Evolutionary conservation across 371 early-diverging fungal genomes (phyloP), one percentile per base, ranked within the genome.

Genomic region (Rhizopus stolonifer): DNA sequence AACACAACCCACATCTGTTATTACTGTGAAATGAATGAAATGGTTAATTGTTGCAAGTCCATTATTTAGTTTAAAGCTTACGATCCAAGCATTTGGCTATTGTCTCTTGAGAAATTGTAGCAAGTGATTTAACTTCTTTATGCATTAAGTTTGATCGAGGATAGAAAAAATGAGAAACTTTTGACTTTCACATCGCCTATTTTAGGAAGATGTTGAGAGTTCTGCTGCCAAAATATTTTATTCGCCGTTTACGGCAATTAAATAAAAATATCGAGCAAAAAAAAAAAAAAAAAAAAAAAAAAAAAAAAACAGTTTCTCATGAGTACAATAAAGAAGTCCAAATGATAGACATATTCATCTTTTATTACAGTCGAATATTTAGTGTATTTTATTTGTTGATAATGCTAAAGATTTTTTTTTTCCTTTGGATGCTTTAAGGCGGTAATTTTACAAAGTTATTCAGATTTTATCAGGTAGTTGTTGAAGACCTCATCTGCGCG

Each of bases 41-140:
- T 43, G 1, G 17, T 26, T 49, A 19, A 7, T 32, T 8, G 4
- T 1, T 6, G n/a, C 2, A 44, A 32, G 7, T 5, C 19, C n/a
- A 32, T 15, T 14, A 26, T 3, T 13, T 47, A 23, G 5, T 4
- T 4, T 5, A 8, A 5, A 36, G 5, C 7, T 10, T 72, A 76
- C 77, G 61, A 52, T 76, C 77, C 17, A 76, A 40, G 19, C 67
- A 54, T 22, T 70, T 70, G 3, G 62, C 25, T 29, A 76, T 53
- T 13, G 60, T 50, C 19, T 72, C 65, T 61, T 76, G 77, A 23
- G 67, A 66, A 33, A 65, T 52, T 4, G 50, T 44, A 31, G 69
- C 60, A 13, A 73, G 55, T 11, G 77, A 67, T 52, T 73, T 73
- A 23, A 73, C 69, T 38, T 59, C 49, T 42, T 58, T 56, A 22